These are phyloP conservation scores for Mucor velutinosus DNA, from an alignment of 371 early-diverging fungal species.

Conservation along the genomic window DNA sequence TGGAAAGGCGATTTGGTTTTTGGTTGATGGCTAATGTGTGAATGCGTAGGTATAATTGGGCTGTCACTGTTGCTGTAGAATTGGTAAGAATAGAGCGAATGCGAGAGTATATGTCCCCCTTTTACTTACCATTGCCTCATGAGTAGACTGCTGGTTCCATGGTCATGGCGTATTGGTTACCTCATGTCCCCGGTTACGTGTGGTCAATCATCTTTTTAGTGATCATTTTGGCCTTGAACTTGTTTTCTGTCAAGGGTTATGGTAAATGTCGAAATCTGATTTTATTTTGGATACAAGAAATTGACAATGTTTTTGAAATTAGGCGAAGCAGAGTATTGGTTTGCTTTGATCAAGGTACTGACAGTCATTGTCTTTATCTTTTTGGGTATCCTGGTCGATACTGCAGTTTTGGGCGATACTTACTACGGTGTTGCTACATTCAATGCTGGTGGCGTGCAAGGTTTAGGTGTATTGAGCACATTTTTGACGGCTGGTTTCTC, in stretches of 20 bases:
- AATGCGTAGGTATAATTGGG: slow-evolving; percentile 66
- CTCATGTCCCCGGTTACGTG: slow-evolving; percentile 53
- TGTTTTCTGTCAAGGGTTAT: slow-evolving; percentile 58
- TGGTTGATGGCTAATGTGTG: not conserved
- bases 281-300: not conserved
- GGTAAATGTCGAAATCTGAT: slow-evolving; percentile 22
- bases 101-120: too few relatives aligned
- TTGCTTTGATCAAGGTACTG: slow-evolving; percentile 66
- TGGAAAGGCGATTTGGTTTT: too few relatives aligned
- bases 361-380: slow-evolving; percentile 70
- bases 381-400: slow-evolving; percentile 61
- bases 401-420: slow-evolving; percentile 50
- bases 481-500: slow-evolving; percentile 84
- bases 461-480: slow-evolving; percentile 36
- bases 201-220: slow-evolving; percentile 54
- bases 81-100: slow-evolving; percentile 16
- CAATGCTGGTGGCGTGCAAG: slow-evolving; percentile 34
- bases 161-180: slow-evolving; percentile 71
- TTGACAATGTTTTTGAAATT: not conserved
- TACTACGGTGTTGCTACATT: slow-evolving; percentile 34
- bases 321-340: slow-evolving; percentile 69
- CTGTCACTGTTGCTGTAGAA: slow-evolving; percentile 83
- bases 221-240: slow-evolving; percentile 49
- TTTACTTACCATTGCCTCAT: not conserved
- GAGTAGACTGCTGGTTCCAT: slow-evolving; percentile 35